Conservation (phyloP, 176 grass and related monocot species). For the Eragrostis curvula region DNA sequence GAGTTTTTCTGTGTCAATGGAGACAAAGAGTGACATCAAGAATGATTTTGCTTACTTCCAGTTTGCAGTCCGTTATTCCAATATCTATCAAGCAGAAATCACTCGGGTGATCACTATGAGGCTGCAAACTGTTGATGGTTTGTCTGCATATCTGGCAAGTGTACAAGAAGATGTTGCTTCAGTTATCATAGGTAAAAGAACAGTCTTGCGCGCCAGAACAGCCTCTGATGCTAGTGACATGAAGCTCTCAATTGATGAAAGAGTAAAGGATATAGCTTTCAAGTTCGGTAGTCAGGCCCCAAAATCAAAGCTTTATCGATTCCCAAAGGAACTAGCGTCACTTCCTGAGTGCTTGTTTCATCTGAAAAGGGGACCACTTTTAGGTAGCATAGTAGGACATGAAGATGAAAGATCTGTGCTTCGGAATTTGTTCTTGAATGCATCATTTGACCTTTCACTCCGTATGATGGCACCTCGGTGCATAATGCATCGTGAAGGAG, state of each 20-base stretch:
- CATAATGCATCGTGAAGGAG: slow-evolving; percentile 91
- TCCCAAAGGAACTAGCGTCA: slow-evolving; percentile 85
- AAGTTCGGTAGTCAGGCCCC: slow-evolving; percentile 85
- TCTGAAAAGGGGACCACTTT: slow-evolving; percentile 90
- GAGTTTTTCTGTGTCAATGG: slow-evolving; percentile 94
- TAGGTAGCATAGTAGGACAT: slow-evolving; percentile 93
- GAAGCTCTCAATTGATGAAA: slow-evolving; percentile 83
- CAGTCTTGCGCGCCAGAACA: slow-evolving; percentile 62
- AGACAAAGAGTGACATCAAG: slow-evolving; percentile 82
- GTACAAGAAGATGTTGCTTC: slow-evolving; percentile 76
- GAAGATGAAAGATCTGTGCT: slow-evolving; percentile 96
- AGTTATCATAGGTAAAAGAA: slow-evolving; percentile 86
- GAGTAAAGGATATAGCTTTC: slow-evolving; percentile 84
- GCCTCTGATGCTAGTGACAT: slow-evolving; percentile 68
- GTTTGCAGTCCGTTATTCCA: slow-evolving; percentile 87
- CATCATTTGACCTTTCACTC: slow-evolving; percentile 84
- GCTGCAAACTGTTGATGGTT: slow-evolving; percentile 75
- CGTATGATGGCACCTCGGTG: slow-evolving; percentile 90
- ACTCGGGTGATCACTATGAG: slow-evolving; percentile 84
- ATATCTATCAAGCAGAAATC: slow-evolving; percentile 84
- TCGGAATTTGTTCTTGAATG: slow-evolving; percentile 86
- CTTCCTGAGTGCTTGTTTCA: slow-evolving; percentile 94
- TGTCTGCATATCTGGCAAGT: slow-evolving; percentile 76
- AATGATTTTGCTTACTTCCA: slow-evolving; percentile 94
- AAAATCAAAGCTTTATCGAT: slow-evolving; percentile 80